These are phyloP conservation scores for Aspergillus bertholletiae DNA, from an alignment of 495 filamentous ascomycete genomes.

Conservation along the genomic window DNA sequence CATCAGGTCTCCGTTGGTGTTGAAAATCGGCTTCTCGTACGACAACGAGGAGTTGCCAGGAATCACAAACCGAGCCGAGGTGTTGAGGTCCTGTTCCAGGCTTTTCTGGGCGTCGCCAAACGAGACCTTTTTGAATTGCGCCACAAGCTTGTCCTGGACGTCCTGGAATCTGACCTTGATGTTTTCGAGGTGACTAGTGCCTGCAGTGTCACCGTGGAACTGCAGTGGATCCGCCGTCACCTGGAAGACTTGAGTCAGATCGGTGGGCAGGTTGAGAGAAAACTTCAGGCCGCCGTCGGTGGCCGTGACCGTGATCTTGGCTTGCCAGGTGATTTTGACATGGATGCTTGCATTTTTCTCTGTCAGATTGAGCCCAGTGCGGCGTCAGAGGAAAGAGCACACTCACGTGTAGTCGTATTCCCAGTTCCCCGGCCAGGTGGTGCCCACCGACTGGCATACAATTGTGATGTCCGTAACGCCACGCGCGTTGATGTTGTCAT, in stretches of 20 bases:
- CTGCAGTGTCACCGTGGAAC: too few species aligned
- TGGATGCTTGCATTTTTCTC: too few species aligned
- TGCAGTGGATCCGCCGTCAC: background rate
- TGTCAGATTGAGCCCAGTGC: too few species aligned
- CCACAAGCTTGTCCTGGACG: too few species aligned
- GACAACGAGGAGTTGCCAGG: background rate
- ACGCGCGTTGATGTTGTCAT: background rate
- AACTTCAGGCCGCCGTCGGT: background rate
- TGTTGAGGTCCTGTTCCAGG: background rate
- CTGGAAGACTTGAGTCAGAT: background rate
- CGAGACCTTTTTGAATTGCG: background rate
- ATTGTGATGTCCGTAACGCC: too few species aligned
- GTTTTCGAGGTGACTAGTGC: too few species aligned
- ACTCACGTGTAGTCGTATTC: background rate
- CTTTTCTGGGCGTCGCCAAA: background rate
- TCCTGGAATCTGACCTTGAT: too few species aligned
- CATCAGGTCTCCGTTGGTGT: background rate
- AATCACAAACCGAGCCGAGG: background rate
- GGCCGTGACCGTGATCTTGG: background rate
- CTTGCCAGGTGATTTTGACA: background rate
- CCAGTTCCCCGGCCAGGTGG: too few species aligned
- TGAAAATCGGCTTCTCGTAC: background rate
- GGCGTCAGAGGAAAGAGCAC: too few species aligned
- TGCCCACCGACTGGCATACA: too few species aligned
- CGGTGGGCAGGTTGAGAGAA: background rate